These are phyloP conservation scores for Inosperma sp. DNA, from an alignment of 768 basidiomycete genomes.

Conservation along the genomic window DNA sequence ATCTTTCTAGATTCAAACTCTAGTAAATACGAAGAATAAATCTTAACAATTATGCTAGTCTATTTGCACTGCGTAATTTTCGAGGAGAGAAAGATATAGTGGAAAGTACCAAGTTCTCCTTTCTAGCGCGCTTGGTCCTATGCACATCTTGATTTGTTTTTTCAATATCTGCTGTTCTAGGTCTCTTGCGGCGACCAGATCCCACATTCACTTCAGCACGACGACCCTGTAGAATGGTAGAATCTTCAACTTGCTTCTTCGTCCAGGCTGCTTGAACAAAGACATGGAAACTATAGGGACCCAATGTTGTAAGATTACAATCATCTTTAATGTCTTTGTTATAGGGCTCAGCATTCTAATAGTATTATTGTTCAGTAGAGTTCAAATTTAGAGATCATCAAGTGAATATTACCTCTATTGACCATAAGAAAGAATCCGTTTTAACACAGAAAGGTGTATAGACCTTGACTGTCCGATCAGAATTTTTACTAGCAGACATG, in stretches of 20 bases:
- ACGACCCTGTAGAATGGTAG: not conserved
- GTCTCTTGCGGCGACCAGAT: not conserved
- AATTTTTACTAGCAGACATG: not conserved
- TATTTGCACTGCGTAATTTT: too few relatives aligned
- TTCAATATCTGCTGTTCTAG: not conserved
- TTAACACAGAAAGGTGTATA: not conserved
- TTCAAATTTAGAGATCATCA: not conserved
- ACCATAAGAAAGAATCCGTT: conserved; percentile 5
- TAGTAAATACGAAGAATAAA: too few relatives aligned
- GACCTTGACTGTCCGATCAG: not conserved
- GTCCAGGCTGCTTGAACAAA: conserved; percentile 7
- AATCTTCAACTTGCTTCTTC: not conserved
- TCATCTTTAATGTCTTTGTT: conserved; percentile 2
- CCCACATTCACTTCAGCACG: not conserved
- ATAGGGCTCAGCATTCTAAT: not conserved
- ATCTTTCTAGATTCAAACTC: too few relatives aligned
- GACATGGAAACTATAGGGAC: conserved; percentile 7
- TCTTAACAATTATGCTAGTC: too few relatives aligned
- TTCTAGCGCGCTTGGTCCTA: not conserved
- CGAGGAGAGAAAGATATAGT: too few relatives aligned
- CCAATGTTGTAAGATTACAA: conserved; percentile 5
- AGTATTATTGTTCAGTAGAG: not conserved
- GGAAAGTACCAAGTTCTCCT: too few relatives aligned
- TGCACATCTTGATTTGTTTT: not conserved
- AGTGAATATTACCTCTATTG: not conserved